Percentiles rank a stretch among this genome's conserved stretches.
These are phyloP conservation scores for Tolypocladium inflatum DNA, from an alignment of 2,329 filamentous ascomycete genomes.

Conservation along the genomic window DNA sequence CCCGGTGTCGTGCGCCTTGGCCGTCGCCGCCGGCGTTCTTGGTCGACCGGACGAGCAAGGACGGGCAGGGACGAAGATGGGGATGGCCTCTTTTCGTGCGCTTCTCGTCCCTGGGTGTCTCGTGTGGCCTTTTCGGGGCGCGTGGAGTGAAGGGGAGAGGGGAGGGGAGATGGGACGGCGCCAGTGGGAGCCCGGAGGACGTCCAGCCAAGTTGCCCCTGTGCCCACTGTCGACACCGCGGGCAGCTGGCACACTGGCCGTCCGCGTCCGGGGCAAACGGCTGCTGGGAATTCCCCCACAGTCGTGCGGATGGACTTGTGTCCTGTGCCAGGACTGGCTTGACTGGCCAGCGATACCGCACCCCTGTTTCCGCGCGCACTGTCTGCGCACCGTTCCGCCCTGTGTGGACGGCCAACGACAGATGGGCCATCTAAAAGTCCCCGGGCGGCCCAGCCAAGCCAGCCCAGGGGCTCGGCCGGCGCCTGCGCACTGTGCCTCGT, in stretches of 20 bases:
- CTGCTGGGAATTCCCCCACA: background rate
- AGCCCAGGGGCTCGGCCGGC: background rate
- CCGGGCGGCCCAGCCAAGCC: background rate
- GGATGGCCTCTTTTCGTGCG: background rate
- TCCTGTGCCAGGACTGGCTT: background rate
- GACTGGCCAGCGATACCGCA: background rate
- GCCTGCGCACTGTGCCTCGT: background rate
- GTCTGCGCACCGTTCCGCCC: background rate
- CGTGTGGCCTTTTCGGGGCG: background rate
- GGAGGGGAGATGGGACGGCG: background rate
- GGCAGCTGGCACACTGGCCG: too few relatives aligned
- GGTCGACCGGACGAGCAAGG: background rate
- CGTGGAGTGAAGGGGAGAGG: background rate
- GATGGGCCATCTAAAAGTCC: background rate
- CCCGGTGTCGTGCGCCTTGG: background rate
- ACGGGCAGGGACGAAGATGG: background rate
- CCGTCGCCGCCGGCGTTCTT: background rate
- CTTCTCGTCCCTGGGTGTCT: background rate
- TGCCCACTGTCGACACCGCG: too few relatives aligned
- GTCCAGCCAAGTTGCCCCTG: too few relatives aligned
- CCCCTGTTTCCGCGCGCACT: background rate
- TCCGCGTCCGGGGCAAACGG: background rate
- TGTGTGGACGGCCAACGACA: background rate
- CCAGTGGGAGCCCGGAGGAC: background rate
- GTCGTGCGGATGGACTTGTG: background rate